A percentile compares a stretch with the other conserved stretches of the same genome.
These are phyloP conservation scores for Prasinococcaceae sp. DNA, from an alignment of 139 green algal genomes.

Conservation along the genomic window DNA sequence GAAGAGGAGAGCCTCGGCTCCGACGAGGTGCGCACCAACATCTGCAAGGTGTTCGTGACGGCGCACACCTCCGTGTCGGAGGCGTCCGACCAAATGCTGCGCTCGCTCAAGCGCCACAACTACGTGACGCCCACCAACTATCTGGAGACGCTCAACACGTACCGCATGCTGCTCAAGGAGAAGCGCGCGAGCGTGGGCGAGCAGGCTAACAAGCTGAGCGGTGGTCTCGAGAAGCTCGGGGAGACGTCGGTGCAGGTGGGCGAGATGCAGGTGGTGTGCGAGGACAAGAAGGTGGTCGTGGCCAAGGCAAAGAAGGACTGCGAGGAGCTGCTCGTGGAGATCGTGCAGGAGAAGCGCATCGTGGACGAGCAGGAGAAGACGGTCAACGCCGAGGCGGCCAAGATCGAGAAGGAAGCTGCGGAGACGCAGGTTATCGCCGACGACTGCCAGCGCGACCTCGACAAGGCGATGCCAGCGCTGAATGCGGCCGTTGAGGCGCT, in stretches of 20 bases:
- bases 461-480: constrained; percentile 61
- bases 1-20: constrained; percentile 32
- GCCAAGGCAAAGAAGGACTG: constrained; percentile 62
- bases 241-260: constrained; percentile 51
- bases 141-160: constrained; percentile 45
- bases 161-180: constrained; percentile 40
- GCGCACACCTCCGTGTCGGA: constrained; percentile 41
- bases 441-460: constrained; percentile 57
- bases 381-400: constrained; percentile 65
- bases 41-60: constrained; percentile 57
- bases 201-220: constrained; percentile 49
- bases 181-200: constrained; percentile 45
- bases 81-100: constrained; percentile 38
- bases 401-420: constrained; percentile 59
- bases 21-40: constrained; percentile 35
- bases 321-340: constrained; percentile 74
- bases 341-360: constrained; percentile 72
- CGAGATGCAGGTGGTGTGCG: constrained; percentile 54
- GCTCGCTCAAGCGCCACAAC: constrained; percentile 45
- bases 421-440: constrained; percentile 60
- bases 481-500: constrained; percentile 52
- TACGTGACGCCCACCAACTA: constrained; percentile 73
- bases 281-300: constrained; percentile 62
- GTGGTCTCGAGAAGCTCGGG: constrained; percentile 61
- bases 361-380: constrained; percentile 74